These are phyloP conservation scores for Podila horticola DNA, from an alignment of 192 early-diverging fungal species.

Conservation along the genomic window DNA sequence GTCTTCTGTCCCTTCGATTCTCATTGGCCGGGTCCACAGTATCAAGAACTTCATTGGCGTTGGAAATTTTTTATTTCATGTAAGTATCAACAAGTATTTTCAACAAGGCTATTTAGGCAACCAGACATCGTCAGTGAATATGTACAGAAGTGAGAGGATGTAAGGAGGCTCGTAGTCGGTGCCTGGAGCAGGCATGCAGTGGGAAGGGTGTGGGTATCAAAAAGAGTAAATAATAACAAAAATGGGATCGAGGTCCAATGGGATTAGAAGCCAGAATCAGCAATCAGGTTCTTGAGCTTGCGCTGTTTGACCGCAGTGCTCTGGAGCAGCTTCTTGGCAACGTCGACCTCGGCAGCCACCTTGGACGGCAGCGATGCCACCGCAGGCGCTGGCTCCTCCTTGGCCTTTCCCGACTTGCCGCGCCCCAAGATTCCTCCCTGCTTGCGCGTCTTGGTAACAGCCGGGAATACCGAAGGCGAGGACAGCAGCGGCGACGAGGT, in stretches of 20 bases:
- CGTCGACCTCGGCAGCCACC: conserved; percentile 27
- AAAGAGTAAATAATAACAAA: neutral
- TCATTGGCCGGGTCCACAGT: no score
- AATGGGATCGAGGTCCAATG: neutral
- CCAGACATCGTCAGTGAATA: neutral
- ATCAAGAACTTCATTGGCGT: no score
- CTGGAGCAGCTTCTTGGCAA: conserved; percentile 32
- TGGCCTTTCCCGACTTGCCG: conserved; percentile 26
- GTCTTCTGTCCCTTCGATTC: no score
- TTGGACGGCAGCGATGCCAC: conserved; percentile 8
- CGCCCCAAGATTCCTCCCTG: conserved; percentile 17
- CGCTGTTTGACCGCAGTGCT: conserved; percentile 38
- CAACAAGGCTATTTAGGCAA: no score
- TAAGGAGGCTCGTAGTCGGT: neutral
- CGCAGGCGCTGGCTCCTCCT: conserved; percentile 3
- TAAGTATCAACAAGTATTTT: no score
- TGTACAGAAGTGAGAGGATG: conserved; percentile 7
- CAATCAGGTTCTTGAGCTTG: conserved; percentile 41
- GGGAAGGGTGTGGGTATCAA: neutral
- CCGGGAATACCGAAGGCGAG: neutral
- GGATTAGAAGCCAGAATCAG: conserved; percentile 38
- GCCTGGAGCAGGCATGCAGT: neutral
- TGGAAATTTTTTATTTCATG: no score
- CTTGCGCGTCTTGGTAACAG: conserved; percentile 2
- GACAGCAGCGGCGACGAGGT: conserved; percentile 12